Evolutionary conservation across 345 rosid species (phyloP), one percentile per base, ranked within the genome.

Genomic region (Lepidium africanum): DNA sequence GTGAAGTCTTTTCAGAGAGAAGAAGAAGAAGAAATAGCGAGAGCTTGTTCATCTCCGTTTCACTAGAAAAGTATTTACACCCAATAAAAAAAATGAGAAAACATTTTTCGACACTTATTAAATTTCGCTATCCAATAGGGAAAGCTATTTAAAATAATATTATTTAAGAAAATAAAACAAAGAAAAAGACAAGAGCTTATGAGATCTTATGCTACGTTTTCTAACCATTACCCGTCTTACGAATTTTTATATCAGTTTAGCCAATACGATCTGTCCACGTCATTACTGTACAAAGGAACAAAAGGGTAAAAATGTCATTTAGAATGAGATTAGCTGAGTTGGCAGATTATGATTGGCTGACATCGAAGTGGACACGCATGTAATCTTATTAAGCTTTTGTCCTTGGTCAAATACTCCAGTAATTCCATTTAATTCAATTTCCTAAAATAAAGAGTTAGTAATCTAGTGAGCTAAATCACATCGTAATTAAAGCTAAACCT

Each of bases 361-460:
- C 9, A 16, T 10, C 5, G 38, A 45, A 61, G 74, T 74, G 69
- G 78, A 74, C 74, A 67, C 69, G 69, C 46, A 25, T 25, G 27
- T 27, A 27, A 21, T 27, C 32, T 6, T 27, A 2, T 25, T 69
- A 59, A 30, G 63, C 69, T 54, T 47, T 54, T 49, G 62, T 56
- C 67, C 32, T 10, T 1, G 63, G 87, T 82, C 83, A 80, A 86
- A 84, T 80, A 86, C 78, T 66, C 57, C 45, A 54, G 85, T 85
- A 83, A 86, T 85, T 85, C 82, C 82, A 16, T 4, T 83, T 85
- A 83, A 85, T 85, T 85, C 83, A 81, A 13, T 5, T 83, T 90
- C 82, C 75, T 69, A 72, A 78, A 70, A 79, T 72, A 74, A 45
- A 60, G 83, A 19, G 63, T 49, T 40, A 33, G 48, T 43, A 54